Percentiles rank a stretch among this genome's conserved stretches.
phyloP scores from a whole-genome alignment of 257 asterid species.

The Solanum gandarillasii region DNA sequence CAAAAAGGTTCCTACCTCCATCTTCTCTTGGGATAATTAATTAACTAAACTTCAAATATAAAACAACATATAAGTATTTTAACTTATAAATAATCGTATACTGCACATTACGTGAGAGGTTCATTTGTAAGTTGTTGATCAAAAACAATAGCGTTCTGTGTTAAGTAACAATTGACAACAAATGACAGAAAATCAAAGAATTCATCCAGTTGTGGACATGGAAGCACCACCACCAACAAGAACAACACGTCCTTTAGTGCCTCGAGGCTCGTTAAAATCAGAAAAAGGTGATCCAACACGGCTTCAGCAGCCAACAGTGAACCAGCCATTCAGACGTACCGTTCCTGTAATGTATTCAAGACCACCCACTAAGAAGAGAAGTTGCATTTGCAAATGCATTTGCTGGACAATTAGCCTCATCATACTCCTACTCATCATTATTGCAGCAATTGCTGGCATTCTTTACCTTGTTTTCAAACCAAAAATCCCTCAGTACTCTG shows the following conservation, averaged over 20 bases:
- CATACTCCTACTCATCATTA: constrained; percentile 38
- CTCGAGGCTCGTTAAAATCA: constrained; percentile 15
- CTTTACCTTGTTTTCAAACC: constrained; percentile 63
- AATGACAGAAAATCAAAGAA: constrained; percentile 48
- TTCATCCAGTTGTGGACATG: constrained; percentile 51
- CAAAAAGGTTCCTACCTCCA: neutral
- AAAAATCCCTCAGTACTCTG: constrained; percentile 72
- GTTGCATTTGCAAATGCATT: constrained; percentile 59
- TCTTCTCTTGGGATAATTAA: neutral
- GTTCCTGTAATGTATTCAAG: constrained; percentile 11
- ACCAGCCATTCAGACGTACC: constrained; percentile 12
- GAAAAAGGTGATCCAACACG: constrained; percentile 20
- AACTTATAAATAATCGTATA: neutral
- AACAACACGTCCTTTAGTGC: constrained; percentile 17
- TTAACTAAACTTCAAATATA: neutral
- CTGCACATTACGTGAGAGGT: neutral
- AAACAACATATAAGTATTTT: neutral
- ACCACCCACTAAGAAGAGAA: constrained; percentile 18
- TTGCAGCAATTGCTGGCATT: constrained; percentile 55
- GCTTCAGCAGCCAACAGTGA: constrained; percentile 8
- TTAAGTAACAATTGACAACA: neutral
- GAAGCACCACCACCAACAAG: constrained; percentile 34
- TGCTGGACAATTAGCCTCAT: constrained; percentile 67
- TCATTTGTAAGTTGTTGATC: neutral
- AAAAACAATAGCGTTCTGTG: neutral